Evolutionary conservation across 148 eudicot genomes (phyloP).

Genomic region (Chenopodium suecicum): DNA sequence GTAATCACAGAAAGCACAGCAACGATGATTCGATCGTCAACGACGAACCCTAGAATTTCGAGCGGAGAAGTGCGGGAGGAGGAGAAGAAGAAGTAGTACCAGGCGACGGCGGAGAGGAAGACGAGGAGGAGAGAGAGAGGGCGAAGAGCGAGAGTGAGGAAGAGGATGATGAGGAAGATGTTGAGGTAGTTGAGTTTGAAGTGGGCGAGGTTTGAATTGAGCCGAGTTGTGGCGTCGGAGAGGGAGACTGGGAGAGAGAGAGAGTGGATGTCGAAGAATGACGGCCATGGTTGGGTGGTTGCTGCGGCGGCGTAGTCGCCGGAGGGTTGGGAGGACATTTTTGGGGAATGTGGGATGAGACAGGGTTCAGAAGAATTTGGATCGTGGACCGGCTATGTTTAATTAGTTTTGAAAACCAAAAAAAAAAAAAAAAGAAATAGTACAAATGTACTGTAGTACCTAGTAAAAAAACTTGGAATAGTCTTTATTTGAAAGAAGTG

Average conservation of each 20-base stretch:
- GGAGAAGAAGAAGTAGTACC: constrained; percentile 21
- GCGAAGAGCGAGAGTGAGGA: constrained; percentile 20
- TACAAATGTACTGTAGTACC: too few relatives aligned
- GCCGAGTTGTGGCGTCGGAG: constrained; percentile 15
- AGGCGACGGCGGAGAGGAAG: constrained; percentile 10
- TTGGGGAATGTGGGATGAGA: neutral
- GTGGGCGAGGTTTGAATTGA: constrained; percentile 7
- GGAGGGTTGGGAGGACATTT: neutral
- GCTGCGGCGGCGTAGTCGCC: constrained; percentile 10
- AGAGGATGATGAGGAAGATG: constrained; percentile 18
- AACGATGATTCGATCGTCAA: constrained; percentile 1
- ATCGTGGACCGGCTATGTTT: too few relatives aligned
- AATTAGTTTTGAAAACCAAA: too few relatives aligned
- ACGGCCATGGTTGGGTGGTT: constrained; percentile 21
- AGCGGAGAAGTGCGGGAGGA: constrained; percentile 2
- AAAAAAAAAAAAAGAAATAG: too few relatives aligned
- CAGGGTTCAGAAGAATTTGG: neutral
- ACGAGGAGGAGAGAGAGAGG: constrained; percentile 29
- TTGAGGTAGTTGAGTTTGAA: constrained; percentile 23
- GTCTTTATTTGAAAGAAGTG: too few relatives aligned
- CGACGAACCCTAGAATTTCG: constrained; percentile 14
- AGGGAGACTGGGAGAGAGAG: constrained; percentile 22
- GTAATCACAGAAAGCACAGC: constrained; percentile 6
- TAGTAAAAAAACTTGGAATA: too few relatives aligned
- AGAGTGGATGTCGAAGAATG: constrained; percentile 9